Conservation (phyloP, 208 protist species). For the Crithidia expoeki region DNA sequence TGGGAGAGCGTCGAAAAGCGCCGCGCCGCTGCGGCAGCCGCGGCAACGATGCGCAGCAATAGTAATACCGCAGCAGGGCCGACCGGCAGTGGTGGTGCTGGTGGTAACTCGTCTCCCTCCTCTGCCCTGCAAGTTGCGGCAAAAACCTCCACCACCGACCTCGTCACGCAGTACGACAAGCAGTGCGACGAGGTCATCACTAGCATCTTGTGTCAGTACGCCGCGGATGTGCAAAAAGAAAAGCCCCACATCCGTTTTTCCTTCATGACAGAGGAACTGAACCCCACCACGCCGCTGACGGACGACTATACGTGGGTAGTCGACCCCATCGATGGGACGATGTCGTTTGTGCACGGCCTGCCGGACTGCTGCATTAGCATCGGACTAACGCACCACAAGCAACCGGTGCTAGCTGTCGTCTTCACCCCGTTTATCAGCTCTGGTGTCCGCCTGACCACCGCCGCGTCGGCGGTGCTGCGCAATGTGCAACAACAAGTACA, state of each 20-base stretch:
- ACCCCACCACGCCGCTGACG: slow-evolving; percentile 36
- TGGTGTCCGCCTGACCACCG: slow-evolving; percentile 28
- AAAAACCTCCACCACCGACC: slow-evolving; percentile 42
- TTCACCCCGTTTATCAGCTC: slow-evolving; percentile 61
- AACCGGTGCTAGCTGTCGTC: slow-evolving; percentile 70
- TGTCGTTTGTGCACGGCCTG: slow-evolving; percentile 73
- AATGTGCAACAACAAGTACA: slow-evolving; percentile 31
- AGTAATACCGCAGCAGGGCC: background rate
- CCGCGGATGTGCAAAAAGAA: slow-evolving; percentile 33
- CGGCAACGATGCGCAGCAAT: slow-evolving; percentile 1
- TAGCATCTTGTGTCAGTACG: slow-evolving; percentile 36
- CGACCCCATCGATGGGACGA: slow-evolving; percentile 82
- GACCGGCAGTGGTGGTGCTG: background rate
- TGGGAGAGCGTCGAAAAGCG: slow-evolving; percentile 43
- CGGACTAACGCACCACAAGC: slow-evolving; percentile 51
- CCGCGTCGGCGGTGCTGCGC: slow-evolving; percentile 19
- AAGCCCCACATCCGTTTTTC: slow-evolving; percentile 40
- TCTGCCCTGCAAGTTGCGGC: slow-evolving; percentile 21
- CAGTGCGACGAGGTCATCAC: slow-evolving; percentile 53
- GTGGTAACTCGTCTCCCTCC: background rate
- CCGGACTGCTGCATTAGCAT: slow-evolving; percentile 84
- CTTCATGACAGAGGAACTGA: slow-evolving; percentile 60
- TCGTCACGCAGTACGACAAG: slow-evolving; percentile 63
- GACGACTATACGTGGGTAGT: slow-evolving; percentile 78
- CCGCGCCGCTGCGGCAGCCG: slow-evolving; percentile 24